Evolutionary conservation across 495 filamentous ascomycete species (phyloP), one percentile per base, ranked within the genome.

Genomic region (Sphaerosporella brunnea): DNA sequence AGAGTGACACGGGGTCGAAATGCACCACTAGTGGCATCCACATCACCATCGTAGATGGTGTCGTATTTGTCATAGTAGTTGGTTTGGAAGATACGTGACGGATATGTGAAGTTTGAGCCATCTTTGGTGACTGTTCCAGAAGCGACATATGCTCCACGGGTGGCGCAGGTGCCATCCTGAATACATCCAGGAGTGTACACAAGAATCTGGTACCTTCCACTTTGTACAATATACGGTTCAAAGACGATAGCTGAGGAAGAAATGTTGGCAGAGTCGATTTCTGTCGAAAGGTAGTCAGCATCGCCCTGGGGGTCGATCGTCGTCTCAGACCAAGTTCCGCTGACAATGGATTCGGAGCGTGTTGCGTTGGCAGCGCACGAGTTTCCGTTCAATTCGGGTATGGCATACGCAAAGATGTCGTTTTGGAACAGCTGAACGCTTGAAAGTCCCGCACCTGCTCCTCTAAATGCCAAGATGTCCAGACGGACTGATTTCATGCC

Each of bases 11-110:
- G 72, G 21, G 90, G 85, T 18, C 79, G 74, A 65, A 96, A 96
- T 18, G 69, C 70, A 52, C 68, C 69, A 25, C 75, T 79, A 51
- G 69, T 78, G 23, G 75, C 77, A 57, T 96, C 85, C 47, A 99
- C 75, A 50, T 72, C 73, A 5, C 86, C 92, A 48, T 74, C 77
- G 61, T 86, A 93, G 49, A 96, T 75, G 47, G 78, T 75, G 56
- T 96, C 92, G 53, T 90, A 93, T 64, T 96, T 99, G 65, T 94
- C 84, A 58, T 78, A 84, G 53, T 84, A 65, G 63, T 96, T 96
- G 15, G 85, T 93, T 65, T 99, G 92, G 59, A 70, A 88, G 10
- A 92, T 61, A 0, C 71, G 64, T 23, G 72, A 64, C 47, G 66
- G 50, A 5, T 62, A 51, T 8, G 58, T 42, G 32, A 55, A 54